These are phyloP conservation scores for Kernera saxatilis DNA, from an alignment of 345 rosid genomes.

Conservation along the genomic window DNA sequence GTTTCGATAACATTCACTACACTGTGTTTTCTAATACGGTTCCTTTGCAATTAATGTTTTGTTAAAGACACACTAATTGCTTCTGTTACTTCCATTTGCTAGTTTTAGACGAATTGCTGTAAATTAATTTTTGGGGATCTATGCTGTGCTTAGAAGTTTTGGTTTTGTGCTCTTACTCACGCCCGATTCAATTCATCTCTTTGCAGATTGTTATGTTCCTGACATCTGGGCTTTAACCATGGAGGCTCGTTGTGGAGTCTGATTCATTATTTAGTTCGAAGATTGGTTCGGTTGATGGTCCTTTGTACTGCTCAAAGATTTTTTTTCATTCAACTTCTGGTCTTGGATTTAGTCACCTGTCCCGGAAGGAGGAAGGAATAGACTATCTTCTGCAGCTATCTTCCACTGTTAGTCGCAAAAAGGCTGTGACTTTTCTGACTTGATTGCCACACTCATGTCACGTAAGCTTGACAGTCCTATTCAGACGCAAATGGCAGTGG, in stretches of 20 bases:
- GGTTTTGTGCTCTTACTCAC: neutral
- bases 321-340: constrained; percentile 12
- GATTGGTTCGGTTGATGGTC: constrained; percentile 37
- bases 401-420: constrained; percentile 28
- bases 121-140: neutral
- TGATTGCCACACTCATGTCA: constrained; percentile 54
- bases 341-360: constrained; percentile 35
- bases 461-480: constrained; percentile 78
- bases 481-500: constrained; percentile 88
- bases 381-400: constrained; percentile 37
- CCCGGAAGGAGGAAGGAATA: constrained; percentile 32
- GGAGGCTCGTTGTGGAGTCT: constrained; percentile 13
- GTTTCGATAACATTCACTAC: neutral
- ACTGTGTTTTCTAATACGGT: neutral
- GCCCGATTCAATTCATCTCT: neutral
- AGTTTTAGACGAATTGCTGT: too few relatives aligned
- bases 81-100: neutral
- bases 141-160: neutral
- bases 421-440: constrained; percentile 13
- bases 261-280: constrained; percentile 1
- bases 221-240: constrained; percentile 3
- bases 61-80: neutral
- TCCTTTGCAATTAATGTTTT: neutral
- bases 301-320: neutral
- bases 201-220: constrained; percentile 10